A percentile compares a stretch with the other conserved stretches of the same genome.
Conservation (phyloP, 495 filamentous ascomycete genomes). For the Xylaria acuta region DNA sequence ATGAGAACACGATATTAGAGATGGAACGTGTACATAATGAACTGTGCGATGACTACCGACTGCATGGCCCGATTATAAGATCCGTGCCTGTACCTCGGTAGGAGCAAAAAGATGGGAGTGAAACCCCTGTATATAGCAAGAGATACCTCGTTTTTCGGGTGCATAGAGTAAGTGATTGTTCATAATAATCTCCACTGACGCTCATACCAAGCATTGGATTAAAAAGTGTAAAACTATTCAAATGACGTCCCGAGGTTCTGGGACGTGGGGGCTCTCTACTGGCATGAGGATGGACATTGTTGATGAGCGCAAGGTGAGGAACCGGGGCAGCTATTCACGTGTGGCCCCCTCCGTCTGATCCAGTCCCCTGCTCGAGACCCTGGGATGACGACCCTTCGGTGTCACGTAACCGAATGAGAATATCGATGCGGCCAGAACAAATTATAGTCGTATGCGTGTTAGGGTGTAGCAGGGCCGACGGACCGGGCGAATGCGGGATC, state of each 20-base stretch:
- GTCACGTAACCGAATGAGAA: neutral
- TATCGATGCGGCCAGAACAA: neutral
- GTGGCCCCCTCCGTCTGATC: neutral
- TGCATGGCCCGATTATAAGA: neutral
- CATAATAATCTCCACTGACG: neutral
- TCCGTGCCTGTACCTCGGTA: neutral
- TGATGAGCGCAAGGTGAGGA: neutral
- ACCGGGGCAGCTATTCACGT: neutral
- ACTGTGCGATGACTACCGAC: neutral
- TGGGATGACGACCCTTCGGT: neutral
- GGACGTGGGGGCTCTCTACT: neutral
- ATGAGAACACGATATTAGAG: neutral
- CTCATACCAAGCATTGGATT: too few species aligned
- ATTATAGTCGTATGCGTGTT: neutral
- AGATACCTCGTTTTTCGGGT: neutral
- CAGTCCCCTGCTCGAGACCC: neutral
- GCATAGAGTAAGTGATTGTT: neutral
- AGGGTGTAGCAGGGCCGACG: neutral
- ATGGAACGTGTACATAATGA: slow-evolving; percentile 10
- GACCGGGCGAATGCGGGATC: slow-evolving; percentile 12
- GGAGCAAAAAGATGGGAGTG: neutral
- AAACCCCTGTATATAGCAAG: neutral
- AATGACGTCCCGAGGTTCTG: neutral
- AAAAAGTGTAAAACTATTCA: neutral
- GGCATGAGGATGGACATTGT: neutral